A percentile compares a stretch with the other conserved stretches of the same genome.
These are phyloP conservation scores for Moesziomyces aphidis DNA, from an alignment of 1,284 basidiomycete genomes.

Conservation along the genomic window DNA sequence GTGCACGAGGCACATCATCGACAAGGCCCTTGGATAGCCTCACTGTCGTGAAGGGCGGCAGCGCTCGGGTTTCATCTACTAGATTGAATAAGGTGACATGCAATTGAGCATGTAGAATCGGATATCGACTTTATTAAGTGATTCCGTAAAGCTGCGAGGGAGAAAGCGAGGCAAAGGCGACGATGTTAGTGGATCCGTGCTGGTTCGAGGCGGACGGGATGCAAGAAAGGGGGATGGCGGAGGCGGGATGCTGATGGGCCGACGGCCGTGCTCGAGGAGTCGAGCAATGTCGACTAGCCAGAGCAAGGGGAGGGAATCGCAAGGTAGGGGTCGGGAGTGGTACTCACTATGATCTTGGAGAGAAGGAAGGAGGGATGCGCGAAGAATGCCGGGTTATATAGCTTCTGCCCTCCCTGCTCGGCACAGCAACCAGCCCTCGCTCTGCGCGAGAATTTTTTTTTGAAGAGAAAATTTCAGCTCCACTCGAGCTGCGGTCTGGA, in stretches of 20 bases:
- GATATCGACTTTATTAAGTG: constrained; percentile 67
- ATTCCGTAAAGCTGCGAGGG: constrained; percentile 63
- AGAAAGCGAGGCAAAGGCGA: neutral
- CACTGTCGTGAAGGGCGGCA: constrained; percentile 65
- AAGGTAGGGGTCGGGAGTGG: constrained; percentile 26
- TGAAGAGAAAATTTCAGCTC: constrained; percentile 10
- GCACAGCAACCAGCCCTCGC: neutral
- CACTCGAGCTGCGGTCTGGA: neutral
- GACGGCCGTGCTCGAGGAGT: neutral
- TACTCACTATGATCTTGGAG: constrained; percentile 58
- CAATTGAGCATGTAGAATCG: constrained; percentile 65
- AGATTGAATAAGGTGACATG: constrained; percentile 66
- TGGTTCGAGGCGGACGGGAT: neutral
- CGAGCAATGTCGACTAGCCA: neutral
- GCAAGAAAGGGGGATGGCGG: neutral
- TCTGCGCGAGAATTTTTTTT: constrained; percentile 16
- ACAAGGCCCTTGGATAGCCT: constrained; percentile 57
- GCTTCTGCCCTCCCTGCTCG: constrained; percentile 7
- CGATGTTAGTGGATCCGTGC: neutral
- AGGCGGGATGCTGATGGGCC: neutral
- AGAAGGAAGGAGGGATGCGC: constrained; percentile 41
- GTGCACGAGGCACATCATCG: constrained; percentile 17
- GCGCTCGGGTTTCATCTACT: constrained; percentile 64
- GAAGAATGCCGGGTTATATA: constrained; percentile 39
- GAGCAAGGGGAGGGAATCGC: neutral